These are phyloP conservation scores for Gastrolobium villosum DNA, from an alignment of 306 rosid species.

Conservation along the genomic window DNA sequence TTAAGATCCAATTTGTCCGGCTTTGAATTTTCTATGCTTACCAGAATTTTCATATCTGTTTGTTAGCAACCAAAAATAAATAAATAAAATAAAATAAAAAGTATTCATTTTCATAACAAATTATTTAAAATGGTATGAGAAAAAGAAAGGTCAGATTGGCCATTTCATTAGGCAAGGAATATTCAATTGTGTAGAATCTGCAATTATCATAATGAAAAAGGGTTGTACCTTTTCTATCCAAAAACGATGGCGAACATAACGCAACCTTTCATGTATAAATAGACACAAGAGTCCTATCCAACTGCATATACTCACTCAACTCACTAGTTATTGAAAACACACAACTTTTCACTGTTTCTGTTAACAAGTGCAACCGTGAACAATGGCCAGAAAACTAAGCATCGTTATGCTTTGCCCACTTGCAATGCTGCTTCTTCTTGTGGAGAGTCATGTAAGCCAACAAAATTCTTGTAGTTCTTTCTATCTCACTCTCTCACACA, in stretches of 20 bases:
- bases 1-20: no score
- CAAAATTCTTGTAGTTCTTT: not conserved
- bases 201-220: constrained; percentile 22
- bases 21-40: no score
- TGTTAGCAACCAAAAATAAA: no score
- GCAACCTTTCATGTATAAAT: not conserved
- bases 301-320: not conserved
- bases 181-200: not conserved
- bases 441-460: constrained; percentile 61
- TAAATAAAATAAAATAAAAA: no score
- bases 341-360: constrained; percentile 5
- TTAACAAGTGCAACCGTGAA: not conserved
- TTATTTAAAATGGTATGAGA: no score
- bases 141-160: constrained; percentile 13
- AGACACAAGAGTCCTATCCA: no score
- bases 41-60: no score
- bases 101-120: no score
- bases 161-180: constrained; percentile 2
- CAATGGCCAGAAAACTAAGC: constrained; percentile 51
- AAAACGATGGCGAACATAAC: not conserved
- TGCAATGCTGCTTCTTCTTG: constrained; percentile 41
- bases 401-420: constrained; percentile 16
- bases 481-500: not conserved
- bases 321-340: not conserved
- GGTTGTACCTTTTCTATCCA: not conserved